Conservation (phyloP, 2,329 filamentous ascomycete species). For the Fusarium verticillioides region DNA sequence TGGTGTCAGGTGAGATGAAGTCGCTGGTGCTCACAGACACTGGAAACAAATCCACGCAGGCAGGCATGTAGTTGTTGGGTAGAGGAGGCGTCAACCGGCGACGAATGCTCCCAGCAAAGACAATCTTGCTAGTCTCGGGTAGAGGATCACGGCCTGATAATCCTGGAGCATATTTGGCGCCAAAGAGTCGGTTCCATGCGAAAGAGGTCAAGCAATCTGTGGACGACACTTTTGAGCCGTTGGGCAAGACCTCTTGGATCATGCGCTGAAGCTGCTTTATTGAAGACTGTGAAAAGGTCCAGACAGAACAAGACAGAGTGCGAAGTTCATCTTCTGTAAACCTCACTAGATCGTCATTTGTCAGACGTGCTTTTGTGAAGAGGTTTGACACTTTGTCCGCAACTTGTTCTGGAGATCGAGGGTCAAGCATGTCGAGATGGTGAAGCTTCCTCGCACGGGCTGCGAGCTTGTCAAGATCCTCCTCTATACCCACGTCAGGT, state of each 20-base stretch:
- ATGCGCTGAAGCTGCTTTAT: not conserved
- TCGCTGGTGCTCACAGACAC: not conserved
- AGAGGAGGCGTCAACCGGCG: slow-evolving; percentile 4
- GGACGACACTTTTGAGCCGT: not conserved
- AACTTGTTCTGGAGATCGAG: not conserved
- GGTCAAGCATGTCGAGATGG: slow-evolving; percentile 1
- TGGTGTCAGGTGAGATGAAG: not conserved
- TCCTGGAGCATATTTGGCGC: not conserved
- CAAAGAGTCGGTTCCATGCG: slow-evolving; percentile 5
- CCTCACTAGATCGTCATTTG: not conserved
- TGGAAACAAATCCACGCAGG: slow-evolving; percentile 11
- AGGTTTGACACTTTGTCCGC: not conserved
- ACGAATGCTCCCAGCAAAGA: slow-evolving; percentile 10
- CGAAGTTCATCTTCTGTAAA: slow-evolving; percentile 1
- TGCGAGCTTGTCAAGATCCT: slow-evolving; percentile 4
- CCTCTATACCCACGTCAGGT: not conserved
- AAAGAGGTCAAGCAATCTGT: slow-evolving; percentile 13
- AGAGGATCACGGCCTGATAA: not conserved
- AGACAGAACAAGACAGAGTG: not conserved
- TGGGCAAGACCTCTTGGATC: not conserved
- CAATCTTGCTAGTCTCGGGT: not conserved
- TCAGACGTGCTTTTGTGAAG: slow-evolving; percentile 11
- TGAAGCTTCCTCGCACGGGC: not conserved
- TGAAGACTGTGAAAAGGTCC: not conserved
- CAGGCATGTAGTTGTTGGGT: not conserved